phyloP scores from a whole-genome alignment of 2,329 filamentous ascomycete species.

The Venturia effusa region DNA sequence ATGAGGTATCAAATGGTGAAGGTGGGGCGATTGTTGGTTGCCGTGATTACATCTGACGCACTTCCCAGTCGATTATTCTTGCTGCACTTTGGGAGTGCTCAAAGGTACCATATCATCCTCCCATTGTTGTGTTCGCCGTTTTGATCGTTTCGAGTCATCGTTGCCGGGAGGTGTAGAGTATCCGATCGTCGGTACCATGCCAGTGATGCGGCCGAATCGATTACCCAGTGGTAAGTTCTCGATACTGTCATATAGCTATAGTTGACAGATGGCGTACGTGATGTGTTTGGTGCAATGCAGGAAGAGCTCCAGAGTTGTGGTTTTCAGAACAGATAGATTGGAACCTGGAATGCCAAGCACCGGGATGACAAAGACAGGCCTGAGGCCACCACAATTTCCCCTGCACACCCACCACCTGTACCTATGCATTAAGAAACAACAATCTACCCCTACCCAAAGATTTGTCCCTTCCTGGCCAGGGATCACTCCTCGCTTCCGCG shows the following conservation, averaged over 20 bases:
- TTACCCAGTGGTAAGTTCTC: neutral
- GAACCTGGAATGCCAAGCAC: too few relatives aligned
- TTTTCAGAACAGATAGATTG: too few relatives aligned
- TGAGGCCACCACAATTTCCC: too few relatives aligned
- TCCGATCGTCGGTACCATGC: neutral
- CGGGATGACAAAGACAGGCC: too few relatives aligned
- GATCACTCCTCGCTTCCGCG: neutral
- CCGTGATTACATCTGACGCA: neutral
- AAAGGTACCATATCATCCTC: neutral
- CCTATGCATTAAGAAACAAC: conserved; percentile 2
- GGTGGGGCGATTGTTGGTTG: neutral
- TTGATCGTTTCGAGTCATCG: neutral
- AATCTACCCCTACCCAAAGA: neutral
- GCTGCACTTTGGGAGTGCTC: neutral
- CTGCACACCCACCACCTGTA: too few relatives aligned
- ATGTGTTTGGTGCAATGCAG: neutral
- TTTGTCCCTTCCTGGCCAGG: neutral
- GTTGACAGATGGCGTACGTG: neutral
- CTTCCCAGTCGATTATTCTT: neutral
- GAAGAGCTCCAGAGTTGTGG: too few relatives aligned
- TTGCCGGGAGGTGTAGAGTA: neutral
- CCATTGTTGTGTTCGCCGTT: neutral
- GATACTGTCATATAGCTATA: too few relatives aligned
- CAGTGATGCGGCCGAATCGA: neutral
- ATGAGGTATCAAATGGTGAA: neutral